Conservation (phyloP, 164 flowering plant species). For the Magnolia officinalis region DNA sequence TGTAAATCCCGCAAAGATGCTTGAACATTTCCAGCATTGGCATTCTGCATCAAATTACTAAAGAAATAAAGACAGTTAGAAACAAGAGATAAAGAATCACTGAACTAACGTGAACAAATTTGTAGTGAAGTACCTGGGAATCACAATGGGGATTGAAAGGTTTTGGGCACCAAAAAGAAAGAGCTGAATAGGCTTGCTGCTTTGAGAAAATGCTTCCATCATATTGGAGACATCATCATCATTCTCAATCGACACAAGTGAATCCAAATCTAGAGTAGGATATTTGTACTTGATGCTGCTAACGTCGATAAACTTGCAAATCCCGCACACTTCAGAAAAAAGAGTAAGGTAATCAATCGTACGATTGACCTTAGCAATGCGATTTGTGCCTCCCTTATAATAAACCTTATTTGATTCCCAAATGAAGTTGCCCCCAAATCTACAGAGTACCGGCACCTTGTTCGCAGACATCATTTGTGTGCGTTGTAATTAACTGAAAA, state of each 20-base stretch:
- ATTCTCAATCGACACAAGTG: neutral
- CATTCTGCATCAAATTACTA: no score
- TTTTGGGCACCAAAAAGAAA: no score
- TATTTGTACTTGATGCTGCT: neutral
- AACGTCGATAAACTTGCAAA: neutral
- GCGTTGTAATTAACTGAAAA: no score
- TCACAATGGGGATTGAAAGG: no score
- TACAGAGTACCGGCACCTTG: neutral
- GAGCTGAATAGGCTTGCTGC: neutral
- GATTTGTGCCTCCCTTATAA: neutral
- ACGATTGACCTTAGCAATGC: neutral
- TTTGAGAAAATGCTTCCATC: neutral
- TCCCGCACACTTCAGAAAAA: neutral
- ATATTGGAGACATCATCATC: neutral
- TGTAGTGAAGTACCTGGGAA: no score
- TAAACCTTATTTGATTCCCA: neutral
- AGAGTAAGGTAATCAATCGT: neutral
- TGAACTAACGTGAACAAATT: no score
- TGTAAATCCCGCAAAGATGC: no score
- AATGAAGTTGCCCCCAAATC: neutral
- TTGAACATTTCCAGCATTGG: no score
- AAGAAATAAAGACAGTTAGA: no score
- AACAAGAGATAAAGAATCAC: no score
- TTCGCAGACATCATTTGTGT: neutral
- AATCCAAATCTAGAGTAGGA: neutral